Base-by-base conservation (phyloP, 139 green algal genomes). In the Picochlorum sp. region DNA sequence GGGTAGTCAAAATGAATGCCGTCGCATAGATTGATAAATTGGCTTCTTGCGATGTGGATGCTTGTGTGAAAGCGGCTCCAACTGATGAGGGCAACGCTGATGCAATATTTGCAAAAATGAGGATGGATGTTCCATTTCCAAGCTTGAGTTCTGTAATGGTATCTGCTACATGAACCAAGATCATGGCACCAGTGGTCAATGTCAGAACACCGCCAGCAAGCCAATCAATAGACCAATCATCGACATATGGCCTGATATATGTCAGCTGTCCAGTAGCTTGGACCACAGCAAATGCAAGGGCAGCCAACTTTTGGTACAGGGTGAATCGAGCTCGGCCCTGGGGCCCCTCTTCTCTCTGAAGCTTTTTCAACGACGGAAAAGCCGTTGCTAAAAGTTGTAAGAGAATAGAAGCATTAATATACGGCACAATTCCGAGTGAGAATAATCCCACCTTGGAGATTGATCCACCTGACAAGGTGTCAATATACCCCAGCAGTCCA, bases 361-460 rank as follows among this genome's bases (percentile, higher is more conserved):
- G 77, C 77, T 95, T 95, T 74, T 96, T 97, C 9, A 97, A 81
- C 0, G 62, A 66, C 11, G 90, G 90, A 72, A 96, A 96, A 18
- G 84, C 83, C 2, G 86, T 86, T 16, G 83, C 71, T 44, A 97
- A 80, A 50, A 98, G 86, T 81, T 97, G 90, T 30, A 90, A 74
- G 18, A 94, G 69, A 77, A 99, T 99, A 69, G 86, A 95, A 13
- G 90, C 83, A 72, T 99, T 99, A 87, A 99, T 99, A 87, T 96
- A 97, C 31, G 92, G 94, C 62, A 99, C 92, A 74, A 99, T 99
- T 60, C 94, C 93, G n/a, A 98, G 85, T 6, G 83, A 94, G 77
- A 99, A 99, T 8, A 99, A 72, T n/a, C 92, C 92, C 3, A 95
- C 83, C 38, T 84, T 80, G 50, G 75, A 83, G 60, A 90, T 88